A percentile compares a stretch with the other conserved stretches of the same genome.
Conservation (phyloP, 2,329 filamentous ascomycete genomes). For the Blastomyces parvus region DNA sequence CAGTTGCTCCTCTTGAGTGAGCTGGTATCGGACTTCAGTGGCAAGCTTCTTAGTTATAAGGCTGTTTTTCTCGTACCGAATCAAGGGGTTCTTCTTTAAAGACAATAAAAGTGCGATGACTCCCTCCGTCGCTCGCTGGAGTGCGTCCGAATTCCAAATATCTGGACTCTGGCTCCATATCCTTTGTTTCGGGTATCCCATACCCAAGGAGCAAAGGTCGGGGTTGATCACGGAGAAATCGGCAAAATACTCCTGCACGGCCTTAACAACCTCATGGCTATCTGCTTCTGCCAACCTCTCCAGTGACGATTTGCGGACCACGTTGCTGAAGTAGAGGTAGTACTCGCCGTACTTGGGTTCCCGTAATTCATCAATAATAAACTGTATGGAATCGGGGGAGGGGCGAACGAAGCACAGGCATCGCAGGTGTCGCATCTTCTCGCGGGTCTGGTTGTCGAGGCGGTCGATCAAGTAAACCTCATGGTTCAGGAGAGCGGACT, state of each 20-base stretch:
- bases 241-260: conserved; percentile 90
- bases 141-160: conserved; percentile 78
- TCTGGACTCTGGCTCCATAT: conserved; percentile 78
- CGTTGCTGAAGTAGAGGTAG: conserved; percentile 93
- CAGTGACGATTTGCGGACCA: conserved; percentile 90
- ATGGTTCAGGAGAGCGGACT: conserved; percentile 87
- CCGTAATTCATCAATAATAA: conserved; percentile 86
- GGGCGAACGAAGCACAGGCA: conserved; percentile 91
- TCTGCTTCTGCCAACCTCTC: conserved; percentile 93
- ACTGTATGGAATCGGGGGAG: conserved; percentile 83
- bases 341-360: conserved; percentile 98
- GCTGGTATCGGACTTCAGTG: conserved; percentile 81
- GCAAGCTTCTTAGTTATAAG: conserved; percentile 84
- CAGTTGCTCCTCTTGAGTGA: conserved; percentile 89
- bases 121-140: conserved; percentile 81
- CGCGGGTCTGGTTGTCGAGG: conserved; percentile 75
- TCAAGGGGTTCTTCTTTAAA: conserved; percentile 92
- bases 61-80: conserved; percentile 88
- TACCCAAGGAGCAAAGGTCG: conserved; percentile 74
- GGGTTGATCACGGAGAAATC: conserved; percentile 94
- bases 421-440: conserved; percentile 95
- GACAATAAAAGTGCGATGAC: conserved; percentile 74
- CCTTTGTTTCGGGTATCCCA: conserved; percentile 61
- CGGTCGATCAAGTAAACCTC: conserved; percentile 98
- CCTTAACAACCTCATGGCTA: conserved; percentile 91